Evolutionary conservation across 306 rosid species (phyloP), one percentile per base, ranked within the genome.

Genomic region (Corylus americana): DNA sequence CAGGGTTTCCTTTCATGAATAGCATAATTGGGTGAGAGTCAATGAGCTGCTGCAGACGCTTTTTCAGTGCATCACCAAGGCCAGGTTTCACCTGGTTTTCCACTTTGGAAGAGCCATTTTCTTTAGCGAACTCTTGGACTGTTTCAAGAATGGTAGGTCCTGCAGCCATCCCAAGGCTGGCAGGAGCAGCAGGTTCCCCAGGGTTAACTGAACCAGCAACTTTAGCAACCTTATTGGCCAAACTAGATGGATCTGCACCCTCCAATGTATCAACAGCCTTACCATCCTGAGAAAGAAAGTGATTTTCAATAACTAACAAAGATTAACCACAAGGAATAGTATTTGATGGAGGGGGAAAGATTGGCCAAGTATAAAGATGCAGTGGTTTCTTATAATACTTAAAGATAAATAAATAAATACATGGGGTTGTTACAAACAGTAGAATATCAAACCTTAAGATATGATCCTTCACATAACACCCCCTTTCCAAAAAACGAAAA

Each of bases 221-320:
- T 89, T 88, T 95, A 70, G 96, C 89, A 82, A 92, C 93, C 85
- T 91, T 95, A 86, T 95, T 90, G 63, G 98, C 97, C 90, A 95
- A 87, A 88, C 99, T 93, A 78, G 99, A 90, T 13, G 99, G 99
- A 88, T 95, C 98, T 22, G 99, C 98, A 58, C 98, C 99, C 89
- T 95, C 99, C 85, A 95, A 86, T 74, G 93, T 85, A 87, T 92
- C 93, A 53, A 86, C 74, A 74, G 90, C 85, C 84, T 93, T 90
- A 70, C 99, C 98, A 88, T 88, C 90, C 99, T 95, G 90, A 80
- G 49, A 75, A 53, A 77, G 29, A 55, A 71, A 58, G 84, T 62
- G 10, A 63, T 78, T 57, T 78, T 68, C 11, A 54, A 73, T 75
- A 67, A 47, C 11, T 3, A 71, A 11, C 29, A 25, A 1, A 12